Conservation (phyloP, 257 asterid species). For the Nemophila menziesii region DNA sequence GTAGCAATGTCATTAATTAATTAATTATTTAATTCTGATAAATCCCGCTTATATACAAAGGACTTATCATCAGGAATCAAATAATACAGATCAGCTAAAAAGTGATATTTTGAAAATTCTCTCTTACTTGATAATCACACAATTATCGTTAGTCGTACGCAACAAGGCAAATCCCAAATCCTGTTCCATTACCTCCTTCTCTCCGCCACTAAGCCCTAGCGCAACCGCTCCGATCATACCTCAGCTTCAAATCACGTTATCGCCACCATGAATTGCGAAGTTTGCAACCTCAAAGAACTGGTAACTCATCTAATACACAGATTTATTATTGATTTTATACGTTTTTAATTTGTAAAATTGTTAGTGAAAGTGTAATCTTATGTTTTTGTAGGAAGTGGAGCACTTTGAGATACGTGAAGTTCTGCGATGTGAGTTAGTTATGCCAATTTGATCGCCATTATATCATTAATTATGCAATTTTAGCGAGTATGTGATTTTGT, state of each 20-base stretch:
- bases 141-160: not conserved
- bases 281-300: slow-evolving; percentile 83
- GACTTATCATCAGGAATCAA: too few species aligned
- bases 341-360: not conserved
- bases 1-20: too few species aligned
- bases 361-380: slow-evolving; percentile 3
- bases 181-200: not conserved
- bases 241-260: slow-evolving; percentile 2
- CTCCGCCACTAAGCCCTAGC: not conserved
- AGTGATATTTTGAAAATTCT: too few species aligned
- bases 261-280: slow-evolving; percentile 63
- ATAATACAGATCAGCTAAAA: too few species aligned
- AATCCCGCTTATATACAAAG: too few species aligned
- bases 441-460: not conserved
- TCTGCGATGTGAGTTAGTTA: slow-evolving; percentile 64
- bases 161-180: not conserved
- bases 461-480: not conserved
- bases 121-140: not conserved
- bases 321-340: not conserved
- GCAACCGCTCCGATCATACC: slow-evolving; percentile 9
- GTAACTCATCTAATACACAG: slow-evolving; percentile 19
- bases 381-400: slow-evolving; percentile 63
- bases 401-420: slow-evolving; percentile 89
- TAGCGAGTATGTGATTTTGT: not conserved
- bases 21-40: too few species aligned